Base-by-base conservation (phyloP, 2,329 filamentous ascomycete genomes). In the Emergomyces orientalis region DNA sequence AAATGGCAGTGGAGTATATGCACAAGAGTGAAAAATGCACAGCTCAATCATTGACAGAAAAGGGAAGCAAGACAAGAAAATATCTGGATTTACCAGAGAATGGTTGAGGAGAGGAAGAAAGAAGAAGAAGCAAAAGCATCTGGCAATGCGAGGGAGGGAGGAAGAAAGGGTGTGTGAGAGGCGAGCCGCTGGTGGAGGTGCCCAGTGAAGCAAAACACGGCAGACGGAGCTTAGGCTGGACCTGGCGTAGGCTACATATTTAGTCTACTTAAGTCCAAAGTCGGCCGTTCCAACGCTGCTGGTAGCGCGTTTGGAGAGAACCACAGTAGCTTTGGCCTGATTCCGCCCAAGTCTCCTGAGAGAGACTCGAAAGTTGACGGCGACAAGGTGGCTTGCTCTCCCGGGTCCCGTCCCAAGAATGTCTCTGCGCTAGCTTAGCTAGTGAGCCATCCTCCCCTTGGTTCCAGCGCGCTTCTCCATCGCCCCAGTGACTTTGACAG, bases 401-500 rank as follows among this genome's bases (percentile, higher is more conserved):
- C 56, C 56, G 56, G 27, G 11, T n/a, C 56, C 56, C 56, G 56
- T 59, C 56, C 56, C 56, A 59, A 45, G 56, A 22, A 59, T 34
- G 14, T 25, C 56, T 47, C 56, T 47, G 41, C 56, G 30, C 56
- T 59, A 59, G 30, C 34, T 56, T 25, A 25, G 41, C 56, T 22
- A 41, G 41, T 17, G 25, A 34, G 34, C 3, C 4, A 8, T 34
- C 6, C 51, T 34, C 51, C 51, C 27, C 51, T 54, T n/a, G 30
- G 34, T 41, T 56, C 54, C 34, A 56, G 54, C 19, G n/a, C 19
- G 22, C 41, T 34, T 43, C 41, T 57, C 55, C 22, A 41, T 43
- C 22, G 37, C 22, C 13, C 55, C 34, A 59, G 22, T 45, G 32
- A 39, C 14, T 39, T 25, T 27, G 55, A 37, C 37, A 41, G 37